These are phyloP conservation scores for Talaromyces sp. DNA, from an alignment of 2,329 filamentous ascomycete species.

Conservation along the genomic window DNA sequence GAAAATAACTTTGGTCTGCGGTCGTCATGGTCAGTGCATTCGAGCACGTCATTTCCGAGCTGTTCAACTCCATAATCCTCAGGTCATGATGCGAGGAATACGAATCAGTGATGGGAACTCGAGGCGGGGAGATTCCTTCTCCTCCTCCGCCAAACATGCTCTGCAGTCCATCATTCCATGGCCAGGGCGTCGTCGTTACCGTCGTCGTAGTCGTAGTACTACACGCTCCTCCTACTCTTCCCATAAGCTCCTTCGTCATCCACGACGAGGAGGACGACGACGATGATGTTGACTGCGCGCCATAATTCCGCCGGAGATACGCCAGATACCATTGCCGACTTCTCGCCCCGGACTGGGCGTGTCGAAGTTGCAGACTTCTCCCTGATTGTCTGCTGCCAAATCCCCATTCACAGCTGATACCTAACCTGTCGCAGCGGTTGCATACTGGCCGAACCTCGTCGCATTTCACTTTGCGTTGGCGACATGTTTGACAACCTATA, in stretches of 20 bases:
- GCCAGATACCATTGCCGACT: not conserved
- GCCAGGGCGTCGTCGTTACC: not conserved
- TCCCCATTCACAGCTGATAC: constrained; percentile 35
- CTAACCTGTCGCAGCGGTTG: constrained; percentile 30
- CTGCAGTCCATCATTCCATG: not conserved
- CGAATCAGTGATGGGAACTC: not conserved
- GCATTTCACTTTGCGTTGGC: constrained; percentile 15
- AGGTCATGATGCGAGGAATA: constrained; percentile 3
- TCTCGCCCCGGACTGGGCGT: not conserved
- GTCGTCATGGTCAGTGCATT: constrained; percentile 35
- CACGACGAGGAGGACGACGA: not conserved
- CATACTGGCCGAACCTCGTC: constrained; percentile 27
- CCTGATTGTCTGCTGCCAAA: constrained; percentile 27
- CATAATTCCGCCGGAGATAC: not conserved
- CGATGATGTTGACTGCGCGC: not conserved
- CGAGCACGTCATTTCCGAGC: constrained; percentile 23
- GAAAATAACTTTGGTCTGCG: constrained; percentile 34
- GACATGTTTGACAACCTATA: constrained; percentile 38
- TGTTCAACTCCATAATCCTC: not conserved
- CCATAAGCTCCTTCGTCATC: not conserved
- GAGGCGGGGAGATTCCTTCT: not conserved
- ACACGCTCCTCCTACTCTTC: not conserved
- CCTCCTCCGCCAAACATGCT: too few species aligned
- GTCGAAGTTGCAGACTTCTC: constrained; percentile 18
- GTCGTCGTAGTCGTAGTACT: not conserved